phyloP scores from a whole-genome alignment of 1,139 yeast species.

The Entelexis paramagnoliae region DNA sequence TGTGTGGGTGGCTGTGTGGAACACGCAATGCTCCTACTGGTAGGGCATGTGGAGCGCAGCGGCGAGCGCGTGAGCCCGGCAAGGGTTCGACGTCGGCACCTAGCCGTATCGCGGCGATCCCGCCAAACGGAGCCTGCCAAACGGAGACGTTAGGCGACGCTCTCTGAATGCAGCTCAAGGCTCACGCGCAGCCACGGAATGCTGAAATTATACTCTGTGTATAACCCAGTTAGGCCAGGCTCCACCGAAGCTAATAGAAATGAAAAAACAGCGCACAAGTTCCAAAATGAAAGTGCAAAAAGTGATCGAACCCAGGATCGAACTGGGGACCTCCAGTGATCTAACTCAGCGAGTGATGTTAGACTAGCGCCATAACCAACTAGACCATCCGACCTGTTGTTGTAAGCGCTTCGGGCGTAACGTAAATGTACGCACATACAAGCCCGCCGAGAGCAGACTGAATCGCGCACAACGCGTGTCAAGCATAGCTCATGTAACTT shows the following conservation, averaged over 20 bases:
- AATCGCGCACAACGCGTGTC: too few relatives aligned
- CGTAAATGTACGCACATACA: not conserved
- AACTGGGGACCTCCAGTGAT: constrained; percentile 90
- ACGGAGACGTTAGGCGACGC: too few relatives aligned
- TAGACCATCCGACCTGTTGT: constrained; percentile 12
- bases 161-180: too few relatives aligned
- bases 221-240: too few relatives aligned
- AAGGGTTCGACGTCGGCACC: not conserved
- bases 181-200: too few relatives aligned
- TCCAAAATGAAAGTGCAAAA: too few relatives aligned
- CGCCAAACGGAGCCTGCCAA: too few relatives aligned
- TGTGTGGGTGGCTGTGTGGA: not conserved
- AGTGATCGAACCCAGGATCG: constrained; percentile 98
- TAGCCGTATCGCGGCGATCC: not conserved
- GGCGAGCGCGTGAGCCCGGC: constrained; percentile 1
- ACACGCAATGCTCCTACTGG: constrained; percentile 2
- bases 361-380: constrained; percentile 18
- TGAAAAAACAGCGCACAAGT: too few relatives aligned
- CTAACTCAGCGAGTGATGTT: constrained; percentile 10
- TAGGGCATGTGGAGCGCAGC: not conserved
- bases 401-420: not conserved
- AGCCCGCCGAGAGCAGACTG: too few relatives aligned
- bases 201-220: too few relatives aligned
- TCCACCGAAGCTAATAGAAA: too few relatives aligned
- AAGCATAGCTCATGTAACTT: too few relatives aligned